These are phyloP conservation scores for Aspergillus egyptiacus DNA, from an alignment of 495 filamentous ascomycete species.

Conservation along the genomic window DNA sequence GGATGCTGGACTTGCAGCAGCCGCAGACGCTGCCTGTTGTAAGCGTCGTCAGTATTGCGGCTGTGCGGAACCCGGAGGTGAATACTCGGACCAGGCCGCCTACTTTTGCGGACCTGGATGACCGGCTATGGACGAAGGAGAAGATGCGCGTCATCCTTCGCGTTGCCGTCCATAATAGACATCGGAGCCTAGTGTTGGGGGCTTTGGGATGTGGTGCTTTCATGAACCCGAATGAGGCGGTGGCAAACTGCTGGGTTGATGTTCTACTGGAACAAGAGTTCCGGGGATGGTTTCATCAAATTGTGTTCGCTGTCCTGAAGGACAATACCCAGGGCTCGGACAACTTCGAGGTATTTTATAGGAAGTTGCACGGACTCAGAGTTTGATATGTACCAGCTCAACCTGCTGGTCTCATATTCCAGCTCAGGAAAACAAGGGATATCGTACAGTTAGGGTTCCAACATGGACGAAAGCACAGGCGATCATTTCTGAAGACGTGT, in stretches of 20 bases:
- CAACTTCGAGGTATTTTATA: constrained; percentile 48
- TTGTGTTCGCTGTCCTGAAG: constrained; percentile 32
- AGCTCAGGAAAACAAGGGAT: not conserved
- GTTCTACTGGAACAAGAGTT: constrained; percentile 51
- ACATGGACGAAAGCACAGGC: not conserved
- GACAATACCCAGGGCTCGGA: constrained; percentile 23
- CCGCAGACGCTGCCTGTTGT: constrained; percentile 42
- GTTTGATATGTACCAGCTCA: constrained; percentile 3
- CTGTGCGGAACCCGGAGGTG: constrained; percentile 41
- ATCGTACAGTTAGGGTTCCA: not conserved
- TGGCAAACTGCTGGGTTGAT: constrained; percentile 55
- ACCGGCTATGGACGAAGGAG: constrained; percentile 46
- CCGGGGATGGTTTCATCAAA: constrained; percentile 37
- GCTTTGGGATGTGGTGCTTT: constrained; percentile 65
- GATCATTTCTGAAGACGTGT: constrained; percentile 28
- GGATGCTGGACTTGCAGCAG: constrained; percentile 30
- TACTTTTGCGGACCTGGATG: constrained; percentile 27
- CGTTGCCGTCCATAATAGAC: constrained; percentile 45
- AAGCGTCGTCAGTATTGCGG: constrained; percentile 55
- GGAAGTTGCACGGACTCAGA: constrained; percentile 32
- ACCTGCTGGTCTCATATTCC: not conserved
- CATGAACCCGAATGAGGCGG: constrained; percentile 51
- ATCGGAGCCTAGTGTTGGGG: constrained; percentile 54
- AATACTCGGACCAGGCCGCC: constrained; percentile 17
- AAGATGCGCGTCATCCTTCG: constrained; percentile 57